Evolutionary conservation across 768 basidiomycete species (phyloP).

Genomic region (Psilocybe tampanensis): DNA sequence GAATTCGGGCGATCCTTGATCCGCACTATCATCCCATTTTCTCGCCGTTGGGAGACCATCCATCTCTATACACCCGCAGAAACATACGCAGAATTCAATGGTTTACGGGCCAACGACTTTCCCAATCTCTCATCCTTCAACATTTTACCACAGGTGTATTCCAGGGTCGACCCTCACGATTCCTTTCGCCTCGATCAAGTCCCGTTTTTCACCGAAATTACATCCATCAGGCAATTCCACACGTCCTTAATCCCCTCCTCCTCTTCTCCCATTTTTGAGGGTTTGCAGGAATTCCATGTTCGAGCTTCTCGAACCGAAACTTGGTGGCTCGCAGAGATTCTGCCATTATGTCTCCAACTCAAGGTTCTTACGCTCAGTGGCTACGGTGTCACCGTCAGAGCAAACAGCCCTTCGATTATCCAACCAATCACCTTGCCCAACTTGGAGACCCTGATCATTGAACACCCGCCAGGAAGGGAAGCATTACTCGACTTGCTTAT

Average conservation of each 20-base stretch:
- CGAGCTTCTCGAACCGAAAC: slow-evolving; percentile 16
- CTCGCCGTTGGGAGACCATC: slow-evolving; percentile 12
- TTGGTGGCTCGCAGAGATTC: slow-evolving; percentile 11
- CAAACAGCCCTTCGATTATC: background rate
- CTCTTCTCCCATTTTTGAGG: slow-evolving; percentile 4
- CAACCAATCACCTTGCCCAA: slow-evolving; percentile 6
- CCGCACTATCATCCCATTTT: slow-evolving; percentile 13
- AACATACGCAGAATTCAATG: slow-evolving; percentile 4
- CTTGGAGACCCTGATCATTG: slow-evolving; percentile 16
- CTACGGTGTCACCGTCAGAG: slow-evolving; percentile 5
- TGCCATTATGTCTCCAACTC: slow-evolving; percentile 10
- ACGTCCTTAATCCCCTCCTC: slow-evolving; percentile 9
- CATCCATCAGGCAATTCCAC: slow-evolving; percentile 10
- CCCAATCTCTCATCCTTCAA: slow-evolving; percentile 16
- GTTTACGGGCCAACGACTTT: slow-evolving; percentile 8
- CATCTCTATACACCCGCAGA: slow-evolving; percentile 13
- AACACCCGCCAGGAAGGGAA: slow-evolving; percentile 17
- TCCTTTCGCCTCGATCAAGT: background rate
- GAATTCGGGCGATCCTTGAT: slow-evolving; percentile 7
- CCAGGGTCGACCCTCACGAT: background rate
- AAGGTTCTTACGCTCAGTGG: slow-evolving; percentile 17
- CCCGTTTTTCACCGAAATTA: slow-evolving; percentile 7
- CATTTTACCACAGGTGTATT: slow-evolving; percentile 5
- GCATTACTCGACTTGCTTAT: slow-evolving; percentile 8
- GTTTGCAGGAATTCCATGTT: slow-evolving; percentile 16